Evolutionary conservation across 2,329 filamentous ascomycete species (phyloP), one percentile per base, ranked within the genome.

Genomic region (Neocucurbitaria cava): DNA sequence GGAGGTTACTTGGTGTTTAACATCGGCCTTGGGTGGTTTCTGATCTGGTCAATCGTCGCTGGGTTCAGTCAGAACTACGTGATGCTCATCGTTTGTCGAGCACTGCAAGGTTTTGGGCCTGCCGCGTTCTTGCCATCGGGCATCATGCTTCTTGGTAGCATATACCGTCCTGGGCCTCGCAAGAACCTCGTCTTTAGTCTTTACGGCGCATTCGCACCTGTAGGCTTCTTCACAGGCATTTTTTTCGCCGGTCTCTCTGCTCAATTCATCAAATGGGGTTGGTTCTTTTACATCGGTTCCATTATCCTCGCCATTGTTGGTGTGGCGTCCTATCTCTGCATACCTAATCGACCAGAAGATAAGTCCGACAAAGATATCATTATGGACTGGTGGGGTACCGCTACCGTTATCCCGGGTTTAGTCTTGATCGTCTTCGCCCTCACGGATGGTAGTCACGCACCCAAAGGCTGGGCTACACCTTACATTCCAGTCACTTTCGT

Each of bases 31-130:
- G 61, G 71, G 4, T 84, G 90, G 90, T 83, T 91, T 46, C 72
- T 85, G 7, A 58, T 88, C 33, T 93, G 89, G 85, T 87, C 85
- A 9, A 75, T 93, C 48, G 77, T 91, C 49, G 84, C 83, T 15
- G 90, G 90, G 10, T 91, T 93, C 75, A 87, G 86, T 54, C 77
- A 79, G 49, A 88, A 85, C 73, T 83, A 87, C 55, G 72, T 85
- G 46, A 90, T 92, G 87, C 80, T 93, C 57, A 88, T 91, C 61
- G 79, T 89, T 49, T 90, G 87, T 68, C 87, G 90, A 47, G 89
- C 89, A 8, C 76, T 92, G 39, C 89, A 92, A 72, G 90, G 90
- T 0, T 76, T 94, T 9, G 90, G 89, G 0, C 83, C 88, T 1
- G 88, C 89, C 0, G 89, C 89, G 0, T 91, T 90, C 56, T 73